Base-by-base conservation (phyloP, 2,329 filamentous ascomycete species). In the Aureobasidium sp. region DNA sequence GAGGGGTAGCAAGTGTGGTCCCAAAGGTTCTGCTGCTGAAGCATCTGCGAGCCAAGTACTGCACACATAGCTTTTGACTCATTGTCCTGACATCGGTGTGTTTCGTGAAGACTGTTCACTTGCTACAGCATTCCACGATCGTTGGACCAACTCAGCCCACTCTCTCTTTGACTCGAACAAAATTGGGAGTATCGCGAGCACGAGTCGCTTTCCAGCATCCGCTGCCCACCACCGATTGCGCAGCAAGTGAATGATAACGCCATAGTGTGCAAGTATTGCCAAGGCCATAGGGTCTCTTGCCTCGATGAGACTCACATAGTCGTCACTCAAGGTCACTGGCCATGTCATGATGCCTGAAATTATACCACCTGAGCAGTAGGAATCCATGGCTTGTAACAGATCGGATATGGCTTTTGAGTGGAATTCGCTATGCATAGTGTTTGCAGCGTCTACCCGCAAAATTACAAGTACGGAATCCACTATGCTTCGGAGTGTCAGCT, bases 191-290 rank as follows among this genome's bases (percentile, higher is more conserved):
- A 62, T 37, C 6, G 41, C 29, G 1, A 12, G 29, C 9, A 62
- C 51, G 1, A 62, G 52, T n/a, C 60, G 29, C 34, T 56, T 50
- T 13, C 60, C 60, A 8, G 50, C n/a, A 36, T 57, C 26, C 17
- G 34, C 46, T 2, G 60, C 60, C 60, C 60, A 62, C 60, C 60
- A 62, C 24, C 43, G 20, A 20, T 50, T 34, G 1, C 41, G 41
- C 1, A 62, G 39, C 20, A 48, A 2, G 10, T 62, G 60, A 2
- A 57, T 26, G 10, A 34, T 41, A 7, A 62, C 26, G 4, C 41
- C 60, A n/a, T 46, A 62, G 34, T 62, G 60, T 12, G 29, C 50
- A 12, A 62, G 39, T 26, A 62, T 44, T 5, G 51, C 39, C 17
- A 62, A 12, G 3, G 60, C 41, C 24, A 62, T 17, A 4, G 51